Base-by-base conservation (phyloP, 2,329 filamentous ascomycete genomes). In the Ceratocystis papillata region DNA sequence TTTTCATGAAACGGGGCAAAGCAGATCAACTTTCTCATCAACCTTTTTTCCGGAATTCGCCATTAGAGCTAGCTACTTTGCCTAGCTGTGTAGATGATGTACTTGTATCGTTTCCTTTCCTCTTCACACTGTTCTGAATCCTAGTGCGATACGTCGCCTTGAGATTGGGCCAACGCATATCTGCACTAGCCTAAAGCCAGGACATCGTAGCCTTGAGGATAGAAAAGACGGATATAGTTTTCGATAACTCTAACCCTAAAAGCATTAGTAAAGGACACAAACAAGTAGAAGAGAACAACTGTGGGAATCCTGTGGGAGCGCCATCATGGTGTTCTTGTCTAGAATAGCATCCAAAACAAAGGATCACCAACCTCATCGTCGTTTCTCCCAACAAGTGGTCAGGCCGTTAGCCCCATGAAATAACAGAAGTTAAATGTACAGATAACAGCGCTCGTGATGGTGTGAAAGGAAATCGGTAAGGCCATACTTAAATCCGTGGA, bases 401-500 rank as follows among this genome's bases (percentile, higher is more conserved):
- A 57, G 15, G 15, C 53, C 17, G 15, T 57, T n/a, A 2, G 5
- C 22, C 12, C 22, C 12, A 45, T 22, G 17, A 25, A 62, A 46
- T 10, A 17, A 6, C 48, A 46, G 37, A n/a, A 8, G 37, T 41
- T 1, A 44, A 28, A 22, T 28, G 37, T 41, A 12, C 37, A 41
- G 37, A 12, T 15, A 4, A 62, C 5, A 22, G 41, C 22, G 28
- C 30, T 7, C 8, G 37, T 41, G 25, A 65, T 28, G 63, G 60
- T 61, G 53, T 55, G 63, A 37, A 60, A 65, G 44, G 10, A 41
- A 41, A 41, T 15, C 53, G 41, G 45, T 45, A 28, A 55, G 48
- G 53, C 53, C 3, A 17, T n/a, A 22, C 6, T 57, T 17, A 8
- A 30, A 12, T 7, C 7, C 25, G 22, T 17, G 46, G 6, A 50